These are phyloP conservation scores for Schizochytrium sp. DNA, from an alignment of 108 stramenopile genomes.

Conservation along the genomic window DNA sequence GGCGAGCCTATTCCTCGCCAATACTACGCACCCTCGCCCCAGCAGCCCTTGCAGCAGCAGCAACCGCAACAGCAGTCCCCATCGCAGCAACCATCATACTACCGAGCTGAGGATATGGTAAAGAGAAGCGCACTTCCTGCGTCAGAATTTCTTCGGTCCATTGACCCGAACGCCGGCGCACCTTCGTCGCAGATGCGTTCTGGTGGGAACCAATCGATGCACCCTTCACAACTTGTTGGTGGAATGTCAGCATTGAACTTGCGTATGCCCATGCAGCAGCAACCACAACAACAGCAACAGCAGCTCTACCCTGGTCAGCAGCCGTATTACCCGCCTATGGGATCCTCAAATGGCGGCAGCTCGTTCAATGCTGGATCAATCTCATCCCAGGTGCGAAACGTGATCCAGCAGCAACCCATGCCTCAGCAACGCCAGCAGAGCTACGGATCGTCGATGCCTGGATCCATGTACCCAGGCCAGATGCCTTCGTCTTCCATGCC, in stretches of 20 bases:
- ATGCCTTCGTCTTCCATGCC: background rate
- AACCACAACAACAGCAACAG: constrained; percentile 33
- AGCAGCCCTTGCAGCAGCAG: background rate
- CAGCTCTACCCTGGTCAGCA: background rate
- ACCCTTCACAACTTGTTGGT: too few species aligned
- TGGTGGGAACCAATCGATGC: too few species aligned
- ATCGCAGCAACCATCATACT: background rate
- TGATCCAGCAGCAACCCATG: constrained; percentile 1
- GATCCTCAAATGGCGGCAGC: background rate
- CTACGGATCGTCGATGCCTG: background rate
- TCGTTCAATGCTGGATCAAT: background rate
- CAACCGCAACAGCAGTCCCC: background rate
- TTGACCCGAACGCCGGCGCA: background rate
- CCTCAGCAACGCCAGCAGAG: background rate
- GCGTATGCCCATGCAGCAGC: background rate
- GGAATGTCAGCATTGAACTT: too few species aligned
- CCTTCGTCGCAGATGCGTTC: background rate
- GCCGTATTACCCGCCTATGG: background rate
- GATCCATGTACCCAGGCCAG: constrained; percentile 17
- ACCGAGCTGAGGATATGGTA: constrained; percentile 17
- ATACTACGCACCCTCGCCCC: background rate
- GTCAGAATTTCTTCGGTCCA: constrained; percentile 25
- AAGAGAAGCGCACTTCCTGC: background rate
- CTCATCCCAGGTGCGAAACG: constrained; percentile 27
- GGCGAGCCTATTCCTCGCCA: too few species aligned